Evolutionary conservation across 805 yeast species (phyloP).

Genomic region (Hanseniaspora nectarophila): DNA sequence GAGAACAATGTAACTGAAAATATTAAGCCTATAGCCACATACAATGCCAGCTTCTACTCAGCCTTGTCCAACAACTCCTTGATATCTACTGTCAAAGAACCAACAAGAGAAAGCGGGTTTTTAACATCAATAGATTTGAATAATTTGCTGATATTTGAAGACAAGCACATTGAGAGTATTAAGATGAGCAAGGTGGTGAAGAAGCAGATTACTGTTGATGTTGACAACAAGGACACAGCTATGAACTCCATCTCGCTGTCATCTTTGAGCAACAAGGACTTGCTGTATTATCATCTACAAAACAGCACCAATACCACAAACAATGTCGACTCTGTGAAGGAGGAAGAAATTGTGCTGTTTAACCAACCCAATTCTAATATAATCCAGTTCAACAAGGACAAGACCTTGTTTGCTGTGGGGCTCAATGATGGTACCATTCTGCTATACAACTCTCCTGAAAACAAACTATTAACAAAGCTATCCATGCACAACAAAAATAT

Average conservation of each 20-base stretch:
- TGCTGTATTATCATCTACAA: slow-evolving; percentile 12
- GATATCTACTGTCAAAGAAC: slow-evolving; percentile 1
- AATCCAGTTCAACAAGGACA: slow-evolving; percentile 1
- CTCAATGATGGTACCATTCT: slow-evolving; percentile 2
- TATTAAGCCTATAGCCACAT: neutral
- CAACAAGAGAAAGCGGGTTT: slow-evolving; percentile 9
- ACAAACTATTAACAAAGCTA: slow-evolving; percentile 5
- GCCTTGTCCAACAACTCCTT: neutral
- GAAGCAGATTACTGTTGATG: neutral
- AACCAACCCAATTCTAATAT: slow-evolving; percentile 6
- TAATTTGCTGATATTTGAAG: neutral
- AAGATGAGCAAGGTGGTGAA: slow-evolving; percentile 13
- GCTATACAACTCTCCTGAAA: neutral
- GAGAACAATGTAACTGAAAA: neutral
- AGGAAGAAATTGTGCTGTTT: slow-evolving; percentile 12
- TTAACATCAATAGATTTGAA: neutral
- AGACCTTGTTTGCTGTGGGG: neutral
- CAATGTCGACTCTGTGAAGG: neutral
- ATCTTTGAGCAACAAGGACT: slow-evolving; percentile 5
- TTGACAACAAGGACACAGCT: neutral
- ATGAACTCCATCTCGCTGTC: neutral
- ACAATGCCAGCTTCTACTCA: slow-evolving; percentile 1
- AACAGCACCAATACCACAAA: neutral
- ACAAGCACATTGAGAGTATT: neutral
- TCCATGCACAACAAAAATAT: slow-evolving; percentile 6